A percentile compares a stretch with the other conserved stretches of the same genome.
phyloP scores from a whole-genome alignment of 1,284 basidiomycete genomes.

The Puccinia hordei region DNA sequence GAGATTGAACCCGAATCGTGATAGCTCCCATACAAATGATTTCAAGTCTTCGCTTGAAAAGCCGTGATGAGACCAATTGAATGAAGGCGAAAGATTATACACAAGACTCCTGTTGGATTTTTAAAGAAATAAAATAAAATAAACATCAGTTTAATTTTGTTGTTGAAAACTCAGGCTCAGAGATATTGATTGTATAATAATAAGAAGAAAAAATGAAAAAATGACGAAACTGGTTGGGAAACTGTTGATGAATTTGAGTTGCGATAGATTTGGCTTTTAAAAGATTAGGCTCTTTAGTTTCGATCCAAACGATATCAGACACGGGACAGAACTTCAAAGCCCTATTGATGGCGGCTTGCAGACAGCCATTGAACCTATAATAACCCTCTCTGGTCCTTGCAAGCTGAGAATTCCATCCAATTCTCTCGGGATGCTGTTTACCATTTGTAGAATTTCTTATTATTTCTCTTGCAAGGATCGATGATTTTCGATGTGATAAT shows the following conservation, averaged over 20 bases:
- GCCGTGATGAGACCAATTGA: conserved; percentile 85
- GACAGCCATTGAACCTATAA: conserved; percentile 82
- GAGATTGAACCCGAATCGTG: conserved; percentile 81
- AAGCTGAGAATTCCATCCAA: conserved; percentile 82
- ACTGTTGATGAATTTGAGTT: conserved; percentile 70
- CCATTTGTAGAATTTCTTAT: not conserved
- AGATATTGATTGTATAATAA: no score
- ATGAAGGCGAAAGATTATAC: conserved; percentile 89
- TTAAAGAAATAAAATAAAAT: not conserved
- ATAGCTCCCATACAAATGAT: conserved; percentile 87
- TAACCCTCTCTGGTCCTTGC: conserved; percentile 89
- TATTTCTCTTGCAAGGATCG: not conserved
- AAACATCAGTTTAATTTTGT: not conserved
- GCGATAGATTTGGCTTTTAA: conserved; percentile 78
- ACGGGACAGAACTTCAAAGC: conserved; percentile 70
- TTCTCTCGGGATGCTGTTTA: conserved; percentile 62
- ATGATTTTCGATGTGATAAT: not conserved
- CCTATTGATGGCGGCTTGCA: conserved; percentile 78
- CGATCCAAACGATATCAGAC: conserved; percentile 64
- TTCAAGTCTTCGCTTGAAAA: conserved; percentile 73
- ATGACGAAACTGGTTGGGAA: conserved; percentile 62
- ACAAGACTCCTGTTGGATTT: conserved; percentile 67
- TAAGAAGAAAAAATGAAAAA: not conserved
- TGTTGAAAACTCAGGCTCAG: no score
- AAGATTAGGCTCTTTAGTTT: conserved; percentile 82